Conservation (phyloP, 2,329 filamentous ascomycete species). For the Fusarium scirpi region DNA sequence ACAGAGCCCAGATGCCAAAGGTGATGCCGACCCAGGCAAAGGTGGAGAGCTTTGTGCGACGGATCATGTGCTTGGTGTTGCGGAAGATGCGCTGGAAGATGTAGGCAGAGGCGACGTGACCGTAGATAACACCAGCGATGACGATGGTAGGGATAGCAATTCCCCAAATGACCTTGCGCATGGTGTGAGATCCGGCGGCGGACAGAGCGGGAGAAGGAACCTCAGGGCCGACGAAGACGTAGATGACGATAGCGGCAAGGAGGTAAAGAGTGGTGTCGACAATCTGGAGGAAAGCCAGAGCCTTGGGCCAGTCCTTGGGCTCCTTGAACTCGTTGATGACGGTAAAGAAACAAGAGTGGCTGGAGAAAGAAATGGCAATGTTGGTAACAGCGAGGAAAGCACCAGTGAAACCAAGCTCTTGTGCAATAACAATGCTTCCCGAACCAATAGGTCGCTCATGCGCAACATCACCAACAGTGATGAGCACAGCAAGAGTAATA, state of each 20-base stretch:
- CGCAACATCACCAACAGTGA: slow-evolving; percentile 73
- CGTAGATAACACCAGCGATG: slow-evolving; percentile 78
- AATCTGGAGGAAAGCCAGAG: slow-evolving; percentile 66
- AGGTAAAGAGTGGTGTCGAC: slow-evolving; percentile 72
- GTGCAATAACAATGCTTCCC: slow-evolving; percentile 50
- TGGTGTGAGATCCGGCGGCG: slow-evolving; percentile 62
- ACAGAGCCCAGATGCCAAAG: slow-evolving; percentile 66
- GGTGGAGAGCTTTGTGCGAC: slow-evolving; percentile 63
- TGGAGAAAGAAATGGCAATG: slow-evolving; percentile 74
- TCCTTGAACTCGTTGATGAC: slow-evolving; percentile 74
- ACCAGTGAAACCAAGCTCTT: slow-evolving; percentile 60
- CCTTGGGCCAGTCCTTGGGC: slow-evolving; percentile 58
- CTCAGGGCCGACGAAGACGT: slow-evolving; percentile 71
- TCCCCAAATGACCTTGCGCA: slow-evolving; percentile 75
- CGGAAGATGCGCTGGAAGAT: slow-evolving; percentile 73
- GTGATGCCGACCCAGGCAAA: slow-evolving; percentile 70
- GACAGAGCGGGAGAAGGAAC: slow-evolving; percentile 76
- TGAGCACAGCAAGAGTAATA: slow-evolving; percentile 70
- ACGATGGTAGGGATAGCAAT: slow-evolving; percentile 74
- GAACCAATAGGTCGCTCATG: slow-evolving; percentile 56
- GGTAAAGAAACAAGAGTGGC: slow-evolving; percentile 76
- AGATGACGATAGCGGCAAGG: slow-evolving; percentile 73
- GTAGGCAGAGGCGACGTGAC: slow-evolving; percentile 74
- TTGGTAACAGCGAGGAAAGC: slow-evolving; percentile 71
- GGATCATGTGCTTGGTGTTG: slow-evolving; percentile 66